Percentiles rank a stretch among this genome's conserved stretches.
Evolutionary conservation across 2,329 filamentous ascomycete species (phyloP).

Genomic region (Trichoderma citrinoviride): DNA sequence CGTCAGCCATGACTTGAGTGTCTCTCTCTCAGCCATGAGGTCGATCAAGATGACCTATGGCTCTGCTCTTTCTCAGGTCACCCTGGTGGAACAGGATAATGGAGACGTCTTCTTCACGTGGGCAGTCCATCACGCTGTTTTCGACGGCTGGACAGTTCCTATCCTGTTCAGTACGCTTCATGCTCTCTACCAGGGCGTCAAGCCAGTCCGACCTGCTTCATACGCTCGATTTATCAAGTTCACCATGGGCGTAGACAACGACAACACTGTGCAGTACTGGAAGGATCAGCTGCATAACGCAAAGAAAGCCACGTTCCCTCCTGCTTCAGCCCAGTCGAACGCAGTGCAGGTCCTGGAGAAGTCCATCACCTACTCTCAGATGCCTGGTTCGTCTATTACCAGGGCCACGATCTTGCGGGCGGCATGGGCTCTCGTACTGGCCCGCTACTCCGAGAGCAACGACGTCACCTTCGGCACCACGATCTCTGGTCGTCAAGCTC

Average conservation of each 20-base stretch:
- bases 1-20: not conserved
- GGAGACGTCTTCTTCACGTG: constrained; percentile 23
- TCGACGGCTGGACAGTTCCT: constrained; percentile 27
- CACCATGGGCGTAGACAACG: not conserved
- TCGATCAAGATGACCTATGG: constrained; percentile 17
- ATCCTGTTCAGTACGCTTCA: constrained; percentile 6
- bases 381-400: constrained; percentile 17
- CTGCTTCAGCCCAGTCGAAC: not conserved
- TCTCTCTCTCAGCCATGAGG: not conserved
- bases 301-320: constrained; percentile 18
- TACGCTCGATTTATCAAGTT: constrained; percentile 24
- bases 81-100: not conserved
- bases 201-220: not conserved
- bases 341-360: not conserved
- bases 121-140: constrained; percentile 28
- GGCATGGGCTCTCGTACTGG: constrained; percentile 30
- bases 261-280: constrained; percentile 9
- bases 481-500: constrained; percentile 31
- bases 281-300: constrained; percentile 3
- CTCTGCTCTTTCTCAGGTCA: constrained; percentile 7
- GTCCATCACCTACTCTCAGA: not conserved
- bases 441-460: constrained; percentile 23
- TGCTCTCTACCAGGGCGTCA: constrained; percentile 13
- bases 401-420: constrained; percentile 27
- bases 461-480: constrained; percentile 32